Base-by-base conservation (phyloP, 2,329 filamentous ascomycete species). In the Exophiala sp. region DNA sequence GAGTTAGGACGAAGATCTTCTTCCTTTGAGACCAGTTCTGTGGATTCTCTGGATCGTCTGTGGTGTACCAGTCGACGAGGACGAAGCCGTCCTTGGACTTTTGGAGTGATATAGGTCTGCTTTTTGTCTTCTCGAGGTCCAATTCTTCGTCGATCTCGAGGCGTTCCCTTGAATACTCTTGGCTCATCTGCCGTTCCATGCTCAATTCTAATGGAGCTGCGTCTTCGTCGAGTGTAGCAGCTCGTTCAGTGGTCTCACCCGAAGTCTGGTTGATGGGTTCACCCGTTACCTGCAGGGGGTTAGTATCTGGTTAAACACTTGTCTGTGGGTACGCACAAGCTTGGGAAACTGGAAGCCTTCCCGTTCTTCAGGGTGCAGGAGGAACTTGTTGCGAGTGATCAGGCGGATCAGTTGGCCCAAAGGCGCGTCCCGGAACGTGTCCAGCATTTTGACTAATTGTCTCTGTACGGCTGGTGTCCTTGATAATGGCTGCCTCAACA, bases 361-460 rank as follows among this genome's bases (percentile, higher is more conserved):
- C 34, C 55, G 60, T 46, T 74, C 72, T 65, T 79, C 76, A 18
- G 71, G 69, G 55, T 76, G 78, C 47, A 71, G 62, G 36, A 78
- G 68, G 33, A 72, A 62, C 49, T 71, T 70, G 36, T 73, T 73
- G 1, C 66, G 58, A 4, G 74, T 72, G 18, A 75, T 45, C 34
- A 69, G 70, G 16, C 76, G 70, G 10, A 78, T 52, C 11, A 75
- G 33, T 59, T 77, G 74, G 44, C 75, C 75, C 41, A 76, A 69
- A 11, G 73, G 68, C 16, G 75, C 71, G 47, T 78, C 75, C 42
- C 74, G 67, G 24, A 75, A 47, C 9, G 54, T 41, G 36, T 61
- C 59, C 11, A 52, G 16, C 47, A 57, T 54, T 12, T 14, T n/a
- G 43, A 24, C 5, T 14, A 29, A 21, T 39, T 48, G 12, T 14